Base-by-base conservation (phyloP, 2,329 filamentous ascomycete genomes). In the Lachnellula subtilissima region DNA sequence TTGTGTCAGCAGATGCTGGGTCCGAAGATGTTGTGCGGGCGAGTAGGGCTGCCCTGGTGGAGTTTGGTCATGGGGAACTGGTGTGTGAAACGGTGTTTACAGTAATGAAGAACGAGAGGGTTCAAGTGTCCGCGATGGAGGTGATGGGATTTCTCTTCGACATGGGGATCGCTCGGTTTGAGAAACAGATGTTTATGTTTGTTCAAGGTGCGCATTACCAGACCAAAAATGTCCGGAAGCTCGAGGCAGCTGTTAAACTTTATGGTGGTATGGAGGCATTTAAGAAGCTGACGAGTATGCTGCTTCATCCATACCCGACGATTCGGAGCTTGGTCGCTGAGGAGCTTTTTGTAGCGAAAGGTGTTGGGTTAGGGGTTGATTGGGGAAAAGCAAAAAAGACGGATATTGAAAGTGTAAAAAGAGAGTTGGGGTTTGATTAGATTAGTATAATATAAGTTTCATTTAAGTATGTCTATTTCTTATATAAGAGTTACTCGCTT, bases 201-300 rank as follows among this genome's bases (percentile, higher is more conserved):
- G 82, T 87, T 4, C 90, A 95, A 67, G 91, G 87, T 71, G 81
- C 88, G 0, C 88, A 92, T 61, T 92, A 88, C 75, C 93, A 92
- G 73, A 88, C 87, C 1, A 84, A 87, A 19, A 94, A 90, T 69
- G 82, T 96, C 45, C 82, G 86, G 50, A 93, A 94, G 70, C 78
- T 97, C 1, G 83, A 90, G 68, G 88, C 90, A 0, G 90, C 89
- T 22, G 76, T 95, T 58, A 87, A 86, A 65, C 81, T 94, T 12
- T 97, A 97, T 71, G 82, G 85, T 2, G 84, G 84, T 0, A 73
- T 96, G 25, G 83, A 84, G 4, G 70, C 70, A 2, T 66, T 74
- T 48, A 84, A 80, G 68, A 89, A 91, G 69, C 74, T 97, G 42
- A 81, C 81, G 0, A 84, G 81, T 22, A 82, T 96, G 76, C 75